These are phyloP conservation scores for Talaromyces sp. DNA, from an alignment of 2,329 filamentous ascomycete species.

Conservation along the genomic window DNA sequence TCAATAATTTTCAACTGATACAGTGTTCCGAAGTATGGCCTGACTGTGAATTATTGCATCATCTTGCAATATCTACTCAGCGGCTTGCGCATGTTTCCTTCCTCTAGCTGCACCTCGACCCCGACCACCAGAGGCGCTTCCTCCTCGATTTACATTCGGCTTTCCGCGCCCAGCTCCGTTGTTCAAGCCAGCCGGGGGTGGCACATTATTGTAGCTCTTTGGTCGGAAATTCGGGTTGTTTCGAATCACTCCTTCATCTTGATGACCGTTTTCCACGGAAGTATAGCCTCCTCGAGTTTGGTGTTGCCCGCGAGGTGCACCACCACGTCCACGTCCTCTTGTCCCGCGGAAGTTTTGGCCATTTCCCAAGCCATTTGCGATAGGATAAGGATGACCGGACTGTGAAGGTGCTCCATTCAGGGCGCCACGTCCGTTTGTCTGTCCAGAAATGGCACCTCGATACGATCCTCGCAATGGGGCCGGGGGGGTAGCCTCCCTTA, in stretches of 20 bases:
- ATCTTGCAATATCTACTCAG: not conserved
- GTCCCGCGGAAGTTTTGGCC: conserved; percentile 35
- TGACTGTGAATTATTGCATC: not conserved
- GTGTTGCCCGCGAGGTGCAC: conserved; percentile 27
- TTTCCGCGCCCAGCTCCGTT: conserved; percentile 31
- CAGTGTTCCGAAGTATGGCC: not conserved
- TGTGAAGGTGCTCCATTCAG: conserved; percentile 26
- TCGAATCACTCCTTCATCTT: conserved; percentile 51
- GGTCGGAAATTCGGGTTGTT: conserved; percentile 57
- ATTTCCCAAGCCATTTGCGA: conserved; percentile 25
- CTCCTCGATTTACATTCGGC: conserved; percentile 27
- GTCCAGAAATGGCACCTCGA: conserved; percentile 54
- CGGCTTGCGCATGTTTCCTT: not conserved
- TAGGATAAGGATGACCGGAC: conserved; percentile 32
- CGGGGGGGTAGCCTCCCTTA: conserved; percentile 55
- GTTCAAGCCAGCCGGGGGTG: conserved; percentile 44
- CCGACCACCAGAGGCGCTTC: conserved; percentile 5
- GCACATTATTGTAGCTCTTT: conserved; percentile 52
- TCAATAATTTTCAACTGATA: not conserved
- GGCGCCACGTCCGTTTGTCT: conserved; percentile 31
- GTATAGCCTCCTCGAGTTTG: conserved; percentile 37
- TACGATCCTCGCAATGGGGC: conserved; percentile 58
- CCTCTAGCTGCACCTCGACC: conserved; percentile 12
- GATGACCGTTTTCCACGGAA: conserved; percentile 49
- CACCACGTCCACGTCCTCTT: conserved; percentile 24